phyloP scores from a whole-genome alignment of 2,329 filamentous ascomycete genomes.

The Cladobotryum mycophilum region DNA sequence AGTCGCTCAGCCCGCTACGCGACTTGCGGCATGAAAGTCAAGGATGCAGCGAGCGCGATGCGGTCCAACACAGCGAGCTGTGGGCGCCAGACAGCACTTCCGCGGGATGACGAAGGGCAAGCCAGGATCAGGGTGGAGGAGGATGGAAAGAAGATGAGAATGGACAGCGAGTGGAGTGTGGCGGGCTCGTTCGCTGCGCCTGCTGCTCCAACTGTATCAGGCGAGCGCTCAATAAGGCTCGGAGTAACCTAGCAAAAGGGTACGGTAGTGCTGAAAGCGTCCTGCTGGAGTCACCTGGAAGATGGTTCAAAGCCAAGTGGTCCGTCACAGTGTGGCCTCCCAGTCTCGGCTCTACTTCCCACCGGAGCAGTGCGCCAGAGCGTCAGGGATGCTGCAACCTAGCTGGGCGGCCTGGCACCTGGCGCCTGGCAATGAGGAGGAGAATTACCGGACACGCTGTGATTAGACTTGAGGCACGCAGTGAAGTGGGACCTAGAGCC shows the following conservation, averaged over 20 bases:
- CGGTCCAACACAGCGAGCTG: no score
- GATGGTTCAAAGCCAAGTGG: constrained; percentile 1
- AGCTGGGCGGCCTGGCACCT: background rate
- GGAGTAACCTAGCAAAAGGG: background rate
- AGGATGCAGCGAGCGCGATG: no score
- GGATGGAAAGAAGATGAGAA: background rate
- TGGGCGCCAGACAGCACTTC: background rate
- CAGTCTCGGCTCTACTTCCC: constrained; percentile 2
- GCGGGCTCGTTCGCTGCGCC: background rate
- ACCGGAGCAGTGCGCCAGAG: background rate
- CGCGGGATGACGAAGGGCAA: background rate
- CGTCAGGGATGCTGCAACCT: background rate
- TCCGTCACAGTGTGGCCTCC: constrained; percentile 3
- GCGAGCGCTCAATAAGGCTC: constrained; percentile 1
- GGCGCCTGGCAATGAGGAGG: no score
- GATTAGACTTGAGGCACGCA: background rate
- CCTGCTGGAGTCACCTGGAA: constrained; percentile 11
- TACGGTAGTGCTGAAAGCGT: background rate
- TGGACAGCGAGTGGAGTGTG: background rate
- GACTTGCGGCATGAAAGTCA: no score
- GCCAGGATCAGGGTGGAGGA: background rate
- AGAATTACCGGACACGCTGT: background rate
- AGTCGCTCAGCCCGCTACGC: no score
- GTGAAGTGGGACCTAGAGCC: no score
- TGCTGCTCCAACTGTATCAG: constrained; percentile 4